Evolutionary conservation across 257 asterid species (phyloP), one percentile per base, ranked within the genome.

Genomic region (Cruciata laevipes): DNA sequence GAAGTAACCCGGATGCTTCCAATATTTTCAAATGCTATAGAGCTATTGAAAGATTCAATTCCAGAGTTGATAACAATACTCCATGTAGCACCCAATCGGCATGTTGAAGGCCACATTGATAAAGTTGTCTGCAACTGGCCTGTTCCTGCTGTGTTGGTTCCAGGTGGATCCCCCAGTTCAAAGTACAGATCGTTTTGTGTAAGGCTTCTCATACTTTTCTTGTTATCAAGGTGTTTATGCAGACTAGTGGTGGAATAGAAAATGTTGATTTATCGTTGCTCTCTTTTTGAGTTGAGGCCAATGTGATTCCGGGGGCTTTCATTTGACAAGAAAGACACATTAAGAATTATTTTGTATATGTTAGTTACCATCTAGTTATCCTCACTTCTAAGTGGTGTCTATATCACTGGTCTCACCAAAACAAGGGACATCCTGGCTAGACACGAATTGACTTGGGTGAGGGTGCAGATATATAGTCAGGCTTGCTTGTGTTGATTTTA

Each of bases 1-100:
- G 99, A 94, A 85, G 97, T 90, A 55, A 79, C 79, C 25, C 87
- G 95, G 58, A 94, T 94, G 96, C 86, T 94, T 72, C 74, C 95
- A 38, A 83, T 94, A 78, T 90, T 83, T 75, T 73, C 83, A 32
- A 69, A 76, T 69, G 77, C 95, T 55, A 49, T 94, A 89, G 77
- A 76, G 71, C 83, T 74, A 47, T 77, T 90, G 65, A 85, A 75
- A 74, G 82, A 71, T 60, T 69, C 76, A 23, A 62, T 81, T 74
- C 59, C 83, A 5, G 85, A 82, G 57, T 66, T 90, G 82, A 78
- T 83, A 4, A 78, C 89, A 61, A 82, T 83, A 18, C 71, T 94
- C 76, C 97, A 90, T 49, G 88, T 90, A 68, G 97, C 99, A 60
- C 95, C 99, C 56, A 90, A 94, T 76, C 81, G 73, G 68, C 83